Evolutionary conservation across 192 early-diverging fungal species (phyloP).

Genomic region (Bifiguratus adelaidae): DNA sequence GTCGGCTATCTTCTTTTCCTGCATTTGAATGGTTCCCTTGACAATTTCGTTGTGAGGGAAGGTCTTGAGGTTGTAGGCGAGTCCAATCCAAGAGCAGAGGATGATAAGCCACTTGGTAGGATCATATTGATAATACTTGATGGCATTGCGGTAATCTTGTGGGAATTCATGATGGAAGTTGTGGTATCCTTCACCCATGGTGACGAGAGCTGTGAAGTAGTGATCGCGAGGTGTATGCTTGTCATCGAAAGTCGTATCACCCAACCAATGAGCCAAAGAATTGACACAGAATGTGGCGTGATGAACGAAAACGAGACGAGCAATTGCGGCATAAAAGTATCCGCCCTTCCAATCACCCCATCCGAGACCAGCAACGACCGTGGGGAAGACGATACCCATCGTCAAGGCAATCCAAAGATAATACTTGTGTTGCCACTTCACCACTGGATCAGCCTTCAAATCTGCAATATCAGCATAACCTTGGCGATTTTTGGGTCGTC

Average conservation of each 20-base stretch:
- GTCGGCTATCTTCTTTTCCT: slow-evolving; percentile 59
- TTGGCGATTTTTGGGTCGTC: slow-evolving; percentile 58
- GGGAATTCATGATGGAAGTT: slow-evolving; percentile 88
- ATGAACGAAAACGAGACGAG: slow-evolving; percentile 69
- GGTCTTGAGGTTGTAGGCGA: slow-evolving; percentile 59
- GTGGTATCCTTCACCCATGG: slow-evolving; percentile 77
- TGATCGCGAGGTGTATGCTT: slow-evolving; percentile 74
- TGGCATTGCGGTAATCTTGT: slow-evolving; percentile 78
- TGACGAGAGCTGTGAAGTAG: slow-evolving; percentile 68
- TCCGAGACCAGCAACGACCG: slow-evolving; percentile 70
- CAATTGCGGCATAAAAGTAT: slow-evolving; percentile 64
- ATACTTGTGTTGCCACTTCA: slow-evolving; percentile 70
- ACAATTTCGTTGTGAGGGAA: slow-evolving; percentile 73
- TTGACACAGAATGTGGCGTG: slow-evolving; percentile 87
- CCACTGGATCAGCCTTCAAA: slow-evolving; percentile 58
- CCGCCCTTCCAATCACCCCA: slow-evolving; percentile 80
- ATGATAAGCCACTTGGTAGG: slow-evolving; percentile 81
- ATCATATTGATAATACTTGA: slow-evolving; percentile 66
- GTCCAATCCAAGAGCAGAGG: slow-evolving; percentile 38
- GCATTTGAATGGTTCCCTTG: slow-evolving; percentile 73
- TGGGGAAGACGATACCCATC: slow-evolving; percentile 74
- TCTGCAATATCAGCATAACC: slow-evolving; percentile 78
- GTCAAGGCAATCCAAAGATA: slow-evolving; percentile 59
- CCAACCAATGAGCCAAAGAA: slow-evolving; percentile 70
- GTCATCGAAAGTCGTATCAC: slow-evolving; percentile 70